Evolutionary conservation across 768 basidiomycete genomes (phyloP), one percentile per base, ranked within the genome.

Genomic region (Russula ochroleuca): DNA sequence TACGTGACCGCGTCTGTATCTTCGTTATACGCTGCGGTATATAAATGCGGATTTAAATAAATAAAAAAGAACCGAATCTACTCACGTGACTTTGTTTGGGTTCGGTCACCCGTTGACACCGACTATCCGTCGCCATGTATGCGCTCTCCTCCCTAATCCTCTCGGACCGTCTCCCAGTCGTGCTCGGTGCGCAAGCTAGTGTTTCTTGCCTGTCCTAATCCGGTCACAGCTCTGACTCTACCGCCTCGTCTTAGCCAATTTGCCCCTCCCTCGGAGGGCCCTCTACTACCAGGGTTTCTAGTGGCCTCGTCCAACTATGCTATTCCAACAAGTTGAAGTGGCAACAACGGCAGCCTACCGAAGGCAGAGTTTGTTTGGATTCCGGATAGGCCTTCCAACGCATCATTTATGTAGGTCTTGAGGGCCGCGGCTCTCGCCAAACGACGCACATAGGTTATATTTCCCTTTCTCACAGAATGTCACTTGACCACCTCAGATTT

Each of bases 301-400:
- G 55, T 54, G 19, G 40, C 64, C 7, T 72, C 74, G 15, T 57
- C 75, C 45, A 78, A 79, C 72, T 82, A 82, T 68, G 67, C 73
- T 25, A n/a, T n/a, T n/a, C n/a, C n/a, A n/a, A n/a, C n/a, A n/a
- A n/a, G n/a, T n/a, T n/a, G n/a, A n/a, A n/a, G n/a, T n/a, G n/a
- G n/a, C 28, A 75, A 71, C 57, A 82, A 83, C 65, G 70, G 70
- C 63, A 80, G 81, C 14, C 74, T 83, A 51, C 63, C 74, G 37
- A 78, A 78, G 66, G 23, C 69, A 0, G 70, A 74, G 14, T 38
- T 73, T 49, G 79, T 82, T 3, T n/a, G n/a, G n/a, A n/a, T n/a
- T 45, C 73, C 0, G 82, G 82, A 43, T 72, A 74, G 57, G 73
- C 72, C 21, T 83, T 81, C 63, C 75, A 81, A 64, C 75, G 81